Base-by-base conservation (phyloP, 140 eudicot species). In the Oenanthe javanica region DNA sequence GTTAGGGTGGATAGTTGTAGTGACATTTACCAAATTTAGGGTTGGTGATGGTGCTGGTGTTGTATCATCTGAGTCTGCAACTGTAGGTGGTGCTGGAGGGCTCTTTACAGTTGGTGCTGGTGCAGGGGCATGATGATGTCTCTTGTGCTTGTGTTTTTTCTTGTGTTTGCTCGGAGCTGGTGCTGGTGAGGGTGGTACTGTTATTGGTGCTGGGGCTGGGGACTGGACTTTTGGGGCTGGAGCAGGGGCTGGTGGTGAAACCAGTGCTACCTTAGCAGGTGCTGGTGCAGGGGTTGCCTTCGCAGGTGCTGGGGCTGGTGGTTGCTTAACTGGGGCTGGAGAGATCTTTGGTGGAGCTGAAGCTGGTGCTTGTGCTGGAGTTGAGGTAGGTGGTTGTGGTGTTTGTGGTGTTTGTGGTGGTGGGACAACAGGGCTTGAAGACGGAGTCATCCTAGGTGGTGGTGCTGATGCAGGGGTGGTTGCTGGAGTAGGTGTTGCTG, bases 101-200 rank as follows among this genome's bases (percentile, higher is more conserved):
- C 99, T 90, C 64, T 79, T 81, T 13, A 86, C 81, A 15, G 81
- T 87, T 23, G 97, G 94, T 75, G 96, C 92, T 4, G 97, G 99
- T 82, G 97, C 99, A 0, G 97, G 99, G 79, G 97, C 94, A 66
- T 90, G 99, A 83, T 92, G 97, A 83, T 92, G 97, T 50, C 83
- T 86, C 90, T 76, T 92, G 88, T 92, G 96, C 84, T 52, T 92
- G 78, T 85, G 97, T 89, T 69, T 93, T 80, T 57, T 81, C 81
- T 79, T 89, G 87, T 89, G 94, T 80, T 84, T 88, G 81, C 83
- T 80, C 6, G 89, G 91, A 79, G 90, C 84, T 38, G 98, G 98
- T 83, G 97, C 90, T 14, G 97, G 97, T 84, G 97, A 83, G 3
- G 96, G 92, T n/a, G 92, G 92, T 23, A 81, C 82, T 80, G 63